These are phyloP conservation scores for Penicillium simplicissimum DNA, from an alignment of 495 filamentous ascomycete species.

Conservation along the genomic window DNA sequence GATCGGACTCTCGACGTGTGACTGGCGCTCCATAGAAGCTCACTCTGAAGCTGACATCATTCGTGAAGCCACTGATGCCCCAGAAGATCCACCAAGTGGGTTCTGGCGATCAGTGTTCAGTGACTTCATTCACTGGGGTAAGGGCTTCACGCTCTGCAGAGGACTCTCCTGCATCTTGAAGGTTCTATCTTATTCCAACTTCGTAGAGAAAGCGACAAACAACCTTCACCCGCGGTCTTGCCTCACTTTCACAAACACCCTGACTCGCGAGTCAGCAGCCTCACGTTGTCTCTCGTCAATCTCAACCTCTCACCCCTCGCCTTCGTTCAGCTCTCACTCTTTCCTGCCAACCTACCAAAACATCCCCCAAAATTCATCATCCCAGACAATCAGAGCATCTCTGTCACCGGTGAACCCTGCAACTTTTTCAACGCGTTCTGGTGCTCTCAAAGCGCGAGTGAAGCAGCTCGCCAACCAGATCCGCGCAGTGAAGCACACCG, in stretches of 20 bases:
- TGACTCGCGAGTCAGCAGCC: neutral
- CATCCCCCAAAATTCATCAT: neutral
- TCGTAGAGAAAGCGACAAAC: neutral
- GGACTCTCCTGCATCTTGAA: neutral
- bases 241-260: no score
- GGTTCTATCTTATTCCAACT: neutral
- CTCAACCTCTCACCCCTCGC: neutral
- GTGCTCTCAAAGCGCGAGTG: neutral
- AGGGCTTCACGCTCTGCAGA: neutral
- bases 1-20: neutral
- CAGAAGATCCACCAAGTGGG: conserved; percentile 21
- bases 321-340: neutral
- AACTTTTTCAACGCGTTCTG: neutral
- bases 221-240: neutral
- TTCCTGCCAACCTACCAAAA: neutral
- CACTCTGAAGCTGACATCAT: conserved; percentile 18
- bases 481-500: conserved; percentile 4
- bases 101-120: conserved; percentile 15
- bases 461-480: conserved; percentile 3
- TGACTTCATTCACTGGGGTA: conserved; percentile 19
- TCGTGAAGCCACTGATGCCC: conserved; percentile 6
- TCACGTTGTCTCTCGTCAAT: conserved; percentile 1
- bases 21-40: neutral
- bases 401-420: neutral
- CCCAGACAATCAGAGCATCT: neutral